phyloP scores from a whole-genome alignment of 2,329 filamentous ascomycete genomes.

The Botryotinia convoluta region DNA sequence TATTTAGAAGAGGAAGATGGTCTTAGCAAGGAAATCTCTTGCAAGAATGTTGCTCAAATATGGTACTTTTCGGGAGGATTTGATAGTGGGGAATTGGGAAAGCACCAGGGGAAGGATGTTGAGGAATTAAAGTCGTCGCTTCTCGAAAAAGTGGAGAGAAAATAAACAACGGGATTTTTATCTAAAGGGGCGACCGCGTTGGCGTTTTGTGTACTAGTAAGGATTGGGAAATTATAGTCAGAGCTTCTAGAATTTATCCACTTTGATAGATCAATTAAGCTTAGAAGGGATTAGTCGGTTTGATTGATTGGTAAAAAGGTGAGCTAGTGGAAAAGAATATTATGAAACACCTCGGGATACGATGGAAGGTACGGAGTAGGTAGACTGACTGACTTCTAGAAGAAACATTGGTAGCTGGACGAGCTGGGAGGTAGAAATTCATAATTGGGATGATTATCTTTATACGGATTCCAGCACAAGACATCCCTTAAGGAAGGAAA shows the following conservation, averaged over 20 bases:
- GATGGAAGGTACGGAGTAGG: not conserved
- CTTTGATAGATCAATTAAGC: not conserved
- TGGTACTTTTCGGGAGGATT: constrained; percentile 22
- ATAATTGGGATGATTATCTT: not conserved
- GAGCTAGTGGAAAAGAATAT: not conserved
- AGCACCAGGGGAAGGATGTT: constrained; percentile 18
- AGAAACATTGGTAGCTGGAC: not conserved
- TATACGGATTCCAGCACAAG: not conserved
- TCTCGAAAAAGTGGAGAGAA: constrained; percentile 13
- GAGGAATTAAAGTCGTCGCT: constrained; percentile 24
- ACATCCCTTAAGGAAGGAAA: not conserved
- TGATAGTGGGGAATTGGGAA: constrained; percentile 29
- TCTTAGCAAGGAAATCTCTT: constrained; percentile 21
- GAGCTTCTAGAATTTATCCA: constrained; percentile 12
- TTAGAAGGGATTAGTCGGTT: not conserved
- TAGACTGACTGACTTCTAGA: constrained; percentile 2
- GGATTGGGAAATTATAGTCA: constrained; percentile 14
- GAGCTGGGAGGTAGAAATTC: not conserved
- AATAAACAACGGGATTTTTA: constrained; percentile 18
- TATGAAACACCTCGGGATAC: constrained; percentile 7
- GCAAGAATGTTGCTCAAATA: constrained; percentile 23
- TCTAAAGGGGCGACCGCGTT: constrained; percentile 19
- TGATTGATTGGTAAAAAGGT: not conserved
- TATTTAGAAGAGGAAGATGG: constrained; percentile 17
- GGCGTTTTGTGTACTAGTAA: not conserved